Evolutionary conservation across 2,329 filamentous ascomycete species (phyloP).

Genomic region (Botryosphaeria dothidea): DNA sequence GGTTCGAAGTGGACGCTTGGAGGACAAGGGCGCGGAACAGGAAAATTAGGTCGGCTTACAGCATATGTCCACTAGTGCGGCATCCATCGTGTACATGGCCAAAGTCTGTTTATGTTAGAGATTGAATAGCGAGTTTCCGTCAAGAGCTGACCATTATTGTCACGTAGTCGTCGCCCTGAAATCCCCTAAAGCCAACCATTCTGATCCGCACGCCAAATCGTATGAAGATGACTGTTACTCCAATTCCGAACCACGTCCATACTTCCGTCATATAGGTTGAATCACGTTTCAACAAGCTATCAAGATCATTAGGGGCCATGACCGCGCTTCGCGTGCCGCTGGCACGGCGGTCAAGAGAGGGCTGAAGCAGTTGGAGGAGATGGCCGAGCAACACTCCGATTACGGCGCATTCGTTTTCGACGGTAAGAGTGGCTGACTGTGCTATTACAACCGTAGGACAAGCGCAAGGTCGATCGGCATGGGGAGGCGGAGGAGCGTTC

Average conservation of each 20-base stretch:
- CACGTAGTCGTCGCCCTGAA: constrained; percentile 44
- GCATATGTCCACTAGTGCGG: constrained; percentile 38
- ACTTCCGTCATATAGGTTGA: constrained; percentile 1
- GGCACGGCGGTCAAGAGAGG: neutral
- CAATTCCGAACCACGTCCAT: constrained; percentile 30
- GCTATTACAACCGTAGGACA: neutral
- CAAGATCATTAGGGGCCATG: neutral
- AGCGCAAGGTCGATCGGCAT: neutral
- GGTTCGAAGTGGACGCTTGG: too few species aligned
- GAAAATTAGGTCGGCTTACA: constrained; percentile 25
- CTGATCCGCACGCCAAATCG: constrained; percentile 40
- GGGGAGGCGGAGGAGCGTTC: neutral
- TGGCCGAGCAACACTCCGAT: neutral
- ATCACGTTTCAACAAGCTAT: neutral
- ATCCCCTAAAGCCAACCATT: constrained; percentile 39
- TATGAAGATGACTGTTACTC: constrained; percentile 32
- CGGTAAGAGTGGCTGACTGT: neutral
- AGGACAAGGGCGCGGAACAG: neutral
- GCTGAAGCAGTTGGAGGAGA: neutral
- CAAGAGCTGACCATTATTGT: constrained; percentile 29
- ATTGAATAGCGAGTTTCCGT: neutral
- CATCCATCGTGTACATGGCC: constrained; percentile 39
- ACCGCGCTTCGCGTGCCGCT: neutral
- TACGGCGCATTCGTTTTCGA: neutral
- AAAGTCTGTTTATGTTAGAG: constrained; percentile 18